A percentile compares a stretch with the other conserved stretches of the same genome.
Evolutionary conservation across 257 asterid species (phyloP).

Genomic region (Solanum peruvianum): DNA sequence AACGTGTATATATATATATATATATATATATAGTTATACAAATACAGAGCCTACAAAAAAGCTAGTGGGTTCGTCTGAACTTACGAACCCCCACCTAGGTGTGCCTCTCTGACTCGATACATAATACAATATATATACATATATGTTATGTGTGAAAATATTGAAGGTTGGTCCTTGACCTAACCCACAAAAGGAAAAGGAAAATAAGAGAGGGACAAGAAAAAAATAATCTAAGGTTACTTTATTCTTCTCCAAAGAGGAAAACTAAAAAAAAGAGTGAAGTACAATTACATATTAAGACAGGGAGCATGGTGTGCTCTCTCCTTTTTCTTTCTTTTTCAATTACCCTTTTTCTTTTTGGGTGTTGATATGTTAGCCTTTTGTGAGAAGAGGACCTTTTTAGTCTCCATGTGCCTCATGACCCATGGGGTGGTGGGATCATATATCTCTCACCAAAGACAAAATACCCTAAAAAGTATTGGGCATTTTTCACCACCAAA

Average conservation of each 20-base stretch:
- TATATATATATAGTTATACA: no score
- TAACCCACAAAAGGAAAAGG: neutral
- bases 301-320: conserved; percentile 48
- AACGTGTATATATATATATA: no score
- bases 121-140: no score
- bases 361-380: conserved; percentile 32
- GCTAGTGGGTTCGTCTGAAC: no score
- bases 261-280: conserved; percentile 3
- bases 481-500: neutral
- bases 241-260: conserved; percentile 15
- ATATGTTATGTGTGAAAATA: neutral
- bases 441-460: conserved; percentile 11
- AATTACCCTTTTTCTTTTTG: conserved; percentile 25
- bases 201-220: neutral
- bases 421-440: conserved; percentile 19
- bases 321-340: conserved; percentile 6
- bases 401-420: conserved; percentile 49
- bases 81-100: no score
- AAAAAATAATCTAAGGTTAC: neutral
- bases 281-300: conserved; percentile 26
- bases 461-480: conserved; percentile 1
- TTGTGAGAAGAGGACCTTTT: conserved; percentile 43
- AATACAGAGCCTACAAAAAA: no score
- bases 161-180: neutral
- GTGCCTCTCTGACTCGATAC: no score